Percentiles rank a stretch among this genome's conserved stretches.
These are phyloP conservation scores for Aspergillus sparsus DNA, from an alignment of 495 filamentous ascomycete species.

Conservation along the genomic window DNA sequence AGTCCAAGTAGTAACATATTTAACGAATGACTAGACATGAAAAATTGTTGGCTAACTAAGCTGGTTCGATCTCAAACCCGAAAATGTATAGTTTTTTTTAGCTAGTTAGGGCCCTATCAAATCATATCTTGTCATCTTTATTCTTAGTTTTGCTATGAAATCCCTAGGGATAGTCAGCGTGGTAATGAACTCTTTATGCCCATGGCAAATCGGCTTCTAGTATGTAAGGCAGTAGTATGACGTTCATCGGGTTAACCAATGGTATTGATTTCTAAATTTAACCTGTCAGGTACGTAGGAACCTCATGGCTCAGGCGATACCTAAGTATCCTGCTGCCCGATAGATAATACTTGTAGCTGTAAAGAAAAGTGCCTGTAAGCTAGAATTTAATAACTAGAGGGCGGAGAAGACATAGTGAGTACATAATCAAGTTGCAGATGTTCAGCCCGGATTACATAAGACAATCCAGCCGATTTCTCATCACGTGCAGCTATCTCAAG, in stretches of 20 bases:
- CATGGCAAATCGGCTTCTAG: not conserved
- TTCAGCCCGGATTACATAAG: no score
- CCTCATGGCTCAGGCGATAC: not conserved
- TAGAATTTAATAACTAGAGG: no score
- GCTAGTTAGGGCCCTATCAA: not conserved
- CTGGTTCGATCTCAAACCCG: not conserved
- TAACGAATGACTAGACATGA: not conserved
- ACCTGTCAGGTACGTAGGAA: not conserved
- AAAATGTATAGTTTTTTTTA: not conserved
- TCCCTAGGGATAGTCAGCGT: not conserved
- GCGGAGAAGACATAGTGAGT: no score
- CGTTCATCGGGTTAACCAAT: not conserved
- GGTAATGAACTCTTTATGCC: not conserved
- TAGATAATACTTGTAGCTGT: no score
- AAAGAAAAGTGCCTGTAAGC: no score
- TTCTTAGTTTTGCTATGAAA: not conserved
- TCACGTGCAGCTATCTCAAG: constrained; percentile 15
- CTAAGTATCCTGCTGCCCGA: not conserved
- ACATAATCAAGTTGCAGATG: no score
- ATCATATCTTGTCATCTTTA: not conserved
- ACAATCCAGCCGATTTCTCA: not conserved
- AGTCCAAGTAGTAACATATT: not conserved
- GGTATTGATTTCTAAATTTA: not conserved
- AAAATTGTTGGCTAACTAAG: not conserved
- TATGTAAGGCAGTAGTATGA: no score